Base-by-base conservation (phyloP, 2,329 filamentous ascomycete genomes). In the Capronia americana region DNA sequence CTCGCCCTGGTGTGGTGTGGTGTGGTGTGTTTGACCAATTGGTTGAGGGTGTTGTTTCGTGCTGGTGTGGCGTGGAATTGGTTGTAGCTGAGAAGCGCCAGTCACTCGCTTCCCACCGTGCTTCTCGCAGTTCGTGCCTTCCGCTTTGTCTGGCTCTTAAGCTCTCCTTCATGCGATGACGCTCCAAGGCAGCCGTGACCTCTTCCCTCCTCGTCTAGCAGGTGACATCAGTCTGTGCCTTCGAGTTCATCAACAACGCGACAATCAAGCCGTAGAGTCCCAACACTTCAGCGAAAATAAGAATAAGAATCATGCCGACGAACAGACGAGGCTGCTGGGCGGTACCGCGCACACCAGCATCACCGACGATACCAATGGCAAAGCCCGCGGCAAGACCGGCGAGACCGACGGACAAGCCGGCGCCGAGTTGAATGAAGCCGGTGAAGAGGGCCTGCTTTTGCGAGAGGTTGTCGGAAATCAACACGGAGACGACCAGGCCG, bases 181-280 rank as follows among this genome's bases (percentile, higher is more conserved):
- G 67, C 64, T 69, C n/a, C 62, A 65, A 20, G 44, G 69, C 64
- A 71, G 69, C 67, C 69, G 67, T 60, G 63, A 57, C 20, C 23
- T 46, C 59, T 64, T 57, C 4, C 65, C 65, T 53, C 28, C 30
- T 34, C 62, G 65, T 73, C 74, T 87, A 88, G 81, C 90, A 93
- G 68, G 73, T 78, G 74, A 85, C 85, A 75, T 89, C 86, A 74
- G 88, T 82, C 67, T 82, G 82, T 46, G 90, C 91, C 85, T 95
- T 96, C 67, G 95, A 96, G 91, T 98, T 99, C 96, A 99, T 99
- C 79, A 99, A 89, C 78, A 99, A 91, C 72, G 95, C 95, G 74
- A 99, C 95, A 80, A 99, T 99, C 77, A 99, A 87, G 80, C 95
- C 95, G 85, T 99, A 99, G 66, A 99, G 92, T 95, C 94, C 93